phyloP scores from a whole-genome alignment of 2,329 filamentous ascomycete species.

The Pseudocercospora macadamiae region DNA sequence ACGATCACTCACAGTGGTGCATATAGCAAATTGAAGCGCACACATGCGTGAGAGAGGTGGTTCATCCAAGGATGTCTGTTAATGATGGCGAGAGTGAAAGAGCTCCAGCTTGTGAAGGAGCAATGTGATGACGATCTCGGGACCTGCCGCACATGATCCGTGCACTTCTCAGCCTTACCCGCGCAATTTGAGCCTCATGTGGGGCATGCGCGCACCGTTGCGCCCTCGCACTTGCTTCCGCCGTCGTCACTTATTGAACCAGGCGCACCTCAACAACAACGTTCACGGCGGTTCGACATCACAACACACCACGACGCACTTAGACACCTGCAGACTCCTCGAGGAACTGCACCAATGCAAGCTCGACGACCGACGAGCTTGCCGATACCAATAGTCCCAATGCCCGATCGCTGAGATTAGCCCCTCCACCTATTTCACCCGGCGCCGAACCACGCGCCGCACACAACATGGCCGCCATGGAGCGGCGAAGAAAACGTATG shows the following conservation, averaged over 20 bases:
- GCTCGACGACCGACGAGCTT: constrained; percentile 37
- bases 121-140: no score
- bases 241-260: not conserved
- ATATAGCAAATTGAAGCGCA: no score
- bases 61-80: no score
- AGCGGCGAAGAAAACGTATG: constrained; percentile 54
- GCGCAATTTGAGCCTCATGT: no score
- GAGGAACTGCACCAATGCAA: constrained; percentile 37
- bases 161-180: no score
- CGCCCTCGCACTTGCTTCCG: not conserved
- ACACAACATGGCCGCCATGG: constrained; percentile 46
- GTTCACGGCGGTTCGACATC: not conserved
- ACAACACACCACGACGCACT: not conserved
- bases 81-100: no score
- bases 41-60: no score
- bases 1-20: no score
- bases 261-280: not conserved
- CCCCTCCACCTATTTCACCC: constrained; percentile 27
- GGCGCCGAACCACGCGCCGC: constrained; percentile 30
- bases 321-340: not conserved
- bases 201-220: no score
- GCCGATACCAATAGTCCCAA: constrained; percentile 33
- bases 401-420: constrained; percentile 39
- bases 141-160: no score
- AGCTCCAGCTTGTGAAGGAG: no score